Base-by-base conservation (phyloP, 345 rosid genomes). In the Punica granatum region DNA sequence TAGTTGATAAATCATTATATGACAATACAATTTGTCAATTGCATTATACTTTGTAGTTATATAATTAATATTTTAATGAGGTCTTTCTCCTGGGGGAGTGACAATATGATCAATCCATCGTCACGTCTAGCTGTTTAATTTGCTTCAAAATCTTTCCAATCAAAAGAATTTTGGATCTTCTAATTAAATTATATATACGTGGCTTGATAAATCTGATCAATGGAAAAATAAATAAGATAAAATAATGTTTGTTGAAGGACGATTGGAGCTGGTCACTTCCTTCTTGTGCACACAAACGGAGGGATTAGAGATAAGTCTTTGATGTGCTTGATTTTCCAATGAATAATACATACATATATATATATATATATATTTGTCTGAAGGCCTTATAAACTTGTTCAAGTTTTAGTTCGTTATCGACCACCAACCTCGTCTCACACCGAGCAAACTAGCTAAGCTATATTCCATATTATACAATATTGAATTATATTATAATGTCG, bases 241-340 rank as follows among this genome's bases (percentile, higher is more conserved):
- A 36, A 8, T 21, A 31, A 34, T 21, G 14, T 31, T 34, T 34
- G 15, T 3, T 21, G 13, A 9, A 1, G 16, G 31, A 56, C 34
- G 11, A 56, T 3, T 18, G 23, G 23, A 25, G 31, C 30, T 10
- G 37, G 19, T 62, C 1, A 8, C 25, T 62, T 62, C 14, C 64
- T 61, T 61, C 44, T n/a, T 62, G 31, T 53, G 59, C 59, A 53
- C 59, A 53, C 59, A 53, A 23, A 35, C n/a, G 37, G 25, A 61
- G 23, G 33, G 65, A 18, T 9, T 62, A 34, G 65, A n/a, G n/a
- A 21, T 25, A 36, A 62, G 65, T 62, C 43, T n/a, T 36, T 21
- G 31, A 0, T 1, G 2, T 53, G 3, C 2, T 6, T 11, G n/a
- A 8, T 23, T 53, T 4, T 53, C 59, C 59, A 53, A 53, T 46